Percentiles rank a stretch among this genome's conserved stretches.
These are phyloP conservation scores for Solioccasus polychromus DNA, from an alignment of 768 basidiomycete species.

Conservation along the genomic window DNA sequence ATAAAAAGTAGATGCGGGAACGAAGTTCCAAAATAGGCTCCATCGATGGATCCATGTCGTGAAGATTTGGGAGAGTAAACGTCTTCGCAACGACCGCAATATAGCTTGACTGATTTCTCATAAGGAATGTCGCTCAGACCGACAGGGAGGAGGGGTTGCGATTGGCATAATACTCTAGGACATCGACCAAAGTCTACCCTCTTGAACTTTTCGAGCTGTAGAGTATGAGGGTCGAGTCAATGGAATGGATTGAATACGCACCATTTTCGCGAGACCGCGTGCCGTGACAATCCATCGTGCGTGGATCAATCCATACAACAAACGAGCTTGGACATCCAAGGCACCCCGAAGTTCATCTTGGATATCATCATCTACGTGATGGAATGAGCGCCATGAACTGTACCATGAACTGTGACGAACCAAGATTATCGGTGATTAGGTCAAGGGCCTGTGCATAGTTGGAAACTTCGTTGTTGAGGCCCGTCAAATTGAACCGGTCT, in stretches of 20 bases:
- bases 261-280: slow-evolving; percentile 94
- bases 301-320: slow-evolving; percentile 95
- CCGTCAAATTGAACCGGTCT: slow-evolving; percentile 97
- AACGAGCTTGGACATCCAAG: slow-evolving; percentile 88
- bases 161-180: slow-evolving; percentile 93
- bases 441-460: slow-evolving; percentile 94
- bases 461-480: slow-evolving; percentile 92
- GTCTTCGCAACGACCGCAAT: slow-evolving; percentile 98
- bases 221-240: not conserved
- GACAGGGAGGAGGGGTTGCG: slow-evolving; percentile 93
- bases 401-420: slow-evolving; percentile 43
- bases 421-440: slow-evolving; percentile 93
- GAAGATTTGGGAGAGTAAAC: slow-evolving; percentile 98
- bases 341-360: slow-evolving; percentile 91
- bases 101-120: slow-evolving; percentile 98
- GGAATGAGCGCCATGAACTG: not conserved
- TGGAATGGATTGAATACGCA: slow-evolving; percentile 28
- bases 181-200: slow-evolving; percentile 98
- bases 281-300: slow-evolving; percentile 97
- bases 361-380: slow-evolving; percentile 77
- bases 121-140: slow-evolving; percentile 97
- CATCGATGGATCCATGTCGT: slow-evolving; percentile 95
- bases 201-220: slow-evolving; percentile 93
- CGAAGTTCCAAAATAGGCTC: slow-evolving; percentile 97
- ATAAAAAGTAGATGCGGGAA: slow-evolving; percentile 97